Evolutionary conservation across 164 flowering plant genomes (phyloP).

Genomic region (Annona cherimola): DNA sequence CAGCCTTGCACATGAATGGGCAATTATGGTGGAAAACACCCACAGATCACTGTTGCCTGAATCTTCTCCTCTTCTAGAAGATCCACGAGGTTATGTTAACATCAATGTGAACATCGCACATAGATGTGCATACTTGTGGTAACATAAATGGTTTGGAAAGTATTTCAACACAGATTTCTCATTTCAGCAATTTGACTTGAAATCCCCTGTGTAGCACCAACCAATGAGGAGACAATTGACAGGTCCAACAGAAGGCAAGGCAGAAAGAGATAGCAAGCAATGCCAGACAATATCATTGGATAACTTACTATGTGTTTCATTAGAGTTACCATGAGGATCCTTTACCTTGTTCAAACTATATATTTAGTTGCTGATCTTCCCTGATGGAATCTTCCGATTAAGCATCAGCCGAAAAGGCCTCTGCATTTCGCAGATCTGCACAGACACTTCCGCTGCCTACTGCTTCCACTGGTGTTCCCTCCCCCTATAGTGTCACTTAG

Average conservation of each 20-base stretch:
- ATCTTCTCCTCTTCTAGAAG: too few relatives aligned
- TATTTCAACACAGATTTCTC: too few relatives aligned
- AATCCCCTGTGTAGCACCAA: too few relatives aligned
- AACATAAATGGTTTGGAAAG: too few relatives aligned
- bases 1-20: too few relatives aligned
- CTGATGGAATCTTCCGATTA: background rate
- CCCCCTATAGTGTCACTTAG: slow-evolving; percentile 6
- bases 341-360: slow-evolving; percentile 13
- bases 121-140: too few relatives aligned
- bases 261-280: background rate
- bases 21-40: too few relatives aligned
- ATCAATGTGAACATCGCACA: too few relatives aligned
- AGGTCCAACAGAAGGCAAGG: background rate
- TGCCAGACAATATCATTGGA: background rate
- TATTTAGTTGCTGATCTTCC: background rate
- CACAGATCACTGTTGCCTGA: too few relatives aligned
- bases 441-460: slow-evolving; percentile 36
- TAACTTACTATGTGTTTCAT: background rate
- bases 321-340: background rate
- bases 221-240: too few relatives aligned
- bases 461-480: background rate
- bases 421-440: slow-evolving; percentile 46
- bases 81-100: too few relatives aligned
- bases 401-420: slow-evolving; percentile 34
- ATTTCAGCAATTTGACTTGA: too few relatives aligned